Evolutionary conservation across 768 basidiomycete species (phyloP), one percentile per base, ranked within the genome.

Genomic region (Boletus huronensis): DNA sequence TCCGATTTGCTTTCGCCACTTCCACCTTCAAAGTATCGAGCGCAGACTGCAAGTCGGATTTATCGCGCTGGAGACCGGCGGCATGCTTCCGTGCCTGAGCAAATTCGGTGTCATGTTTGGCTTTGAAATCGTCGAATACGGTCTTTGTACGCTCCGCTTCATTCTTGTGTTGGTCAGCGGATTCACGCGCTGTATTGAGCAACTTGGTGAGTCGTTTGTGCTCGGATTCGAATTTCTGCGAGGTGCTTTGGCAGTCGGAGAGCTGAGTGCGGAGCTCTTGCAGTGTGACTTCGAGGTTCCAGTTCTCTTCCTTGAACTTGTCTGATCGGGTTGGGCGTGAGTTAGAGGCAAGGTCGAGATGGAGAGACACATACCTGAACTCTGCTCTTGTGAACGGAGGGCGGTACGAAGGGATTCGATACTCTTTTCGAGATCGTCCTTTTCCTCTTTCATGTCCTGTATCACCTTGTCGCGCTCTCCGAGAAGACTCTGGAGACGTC

Each of bases 241-340:
- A 72, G 8, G 84, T 77, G 17, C 84, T 72, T 58, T 90, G 85
- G 1, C 83, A 79, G 46, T 89, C 85, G 29, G 79, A 66, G 43
- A 88, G 77, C 59, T 90, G 84, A 1, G 81, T 74, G 36, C 87
- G 86, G 23, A 94, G 79, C 55, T 97, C 94, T 69, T 98, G 96
- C 28, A 93, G 76, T 16, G 82, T 82, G 46, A 98, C 93, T 75
- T 98, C 96, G 53, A 98, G 84, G 66, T 98, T 96, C 97, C 97
- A 98, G 70, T 97, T 98, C 73, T 95, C 93, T 74, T 98, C 96
- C 74, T 93, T 93, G 83, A 85, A 96, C 59, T 93, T 93, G 70
- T 98, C 96, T 88, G 64, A 28, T 52, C 50, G 46, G 55, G 32
- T 32, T 29, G 23, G 8, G 13, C 2, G 8, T 64, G 9, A 52